A percentile compares a stretch with the other conserved stretches of the same genome.
phyloP scores from a whole-genome alignment of 2,329 filamentous ascomycete genomes.

The Spiromastix sp. region DNA sequence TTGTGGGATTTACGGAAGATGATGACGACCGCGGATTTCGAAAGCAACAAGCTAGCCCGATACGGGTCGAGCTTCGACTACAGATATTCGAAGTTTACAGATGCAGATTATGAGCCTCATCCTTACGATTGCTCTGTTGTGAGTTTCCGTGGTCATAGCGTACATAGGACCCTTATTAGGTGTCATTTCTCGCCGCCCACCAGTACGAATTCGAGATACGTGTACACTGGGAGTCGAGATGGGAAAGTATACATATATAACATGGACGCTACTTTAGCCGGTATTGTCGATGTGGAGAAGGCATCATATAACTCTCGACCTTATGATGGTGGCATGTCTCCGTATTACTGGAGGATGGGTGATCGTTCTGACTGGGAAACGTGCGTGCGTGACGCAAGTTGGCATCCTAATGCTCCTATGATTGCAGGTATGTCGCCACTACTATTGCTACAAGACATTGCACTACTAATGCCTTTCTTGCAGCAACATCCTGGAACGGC shows the following conservation, averaged over 20 bases:
- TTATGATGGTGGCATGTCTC: slow-evolving; percentile 40
- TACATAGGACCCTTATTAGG: slow-evolving; percentile 80
- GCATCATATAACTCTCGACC: slow-evolving; percentile 57
- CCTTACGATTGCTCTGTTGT: slow-evolving; percentile 84
- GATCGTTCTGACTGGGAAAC: slow-evolving; percentile 57
- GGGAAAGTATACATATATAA: slow-evolving; percentile 90
- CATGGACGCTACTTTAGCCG: slow-evolving; percentile 74
- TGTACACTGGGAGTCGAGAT: slow-evolving; percentile 84
- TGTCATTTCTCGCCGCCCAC: slow-evolving; percentile 88
- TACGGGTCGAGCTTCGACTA: slow-evolving; percentile 56
- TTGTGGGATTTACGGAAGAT: slow-evolving; percentile 91
- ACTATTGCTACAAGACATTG: background rate
- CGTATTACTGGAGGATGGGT: slow-evolving; percentile 47
- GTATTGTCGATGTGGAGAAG: slow-evolving; percentile 63
- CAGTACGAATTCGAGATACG: slow-evolving; percentile 80
- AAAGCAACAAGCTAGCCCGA: slow-evolving; percentile 40
- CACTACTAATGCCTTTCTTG: slow-evolving; percentile 17
- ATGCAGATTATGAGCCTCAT: slow-evolving; percentile 51
- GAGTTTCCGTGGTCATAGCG: slow-evolving; percentile 82
- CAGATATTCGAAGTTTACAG: slow-evolving; percentile 46
- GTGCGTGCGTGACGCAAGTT: slow-evolving; percentile 77
- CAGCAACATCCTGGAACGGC: slow-evolving; percentile 75
- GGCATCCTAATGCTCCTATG: slow-evolving; percentile 77
- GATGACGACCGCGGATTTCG: slow-evolving; percentile 56
- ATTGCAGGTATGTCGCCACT: slow-evolving; percentile 49